Percentiles rank a stretch among this genome's conserved stretches.
Conservation (phyloP, 192 early-diverging fungal genomes). For the Spizellomyces sp. region DNA sequence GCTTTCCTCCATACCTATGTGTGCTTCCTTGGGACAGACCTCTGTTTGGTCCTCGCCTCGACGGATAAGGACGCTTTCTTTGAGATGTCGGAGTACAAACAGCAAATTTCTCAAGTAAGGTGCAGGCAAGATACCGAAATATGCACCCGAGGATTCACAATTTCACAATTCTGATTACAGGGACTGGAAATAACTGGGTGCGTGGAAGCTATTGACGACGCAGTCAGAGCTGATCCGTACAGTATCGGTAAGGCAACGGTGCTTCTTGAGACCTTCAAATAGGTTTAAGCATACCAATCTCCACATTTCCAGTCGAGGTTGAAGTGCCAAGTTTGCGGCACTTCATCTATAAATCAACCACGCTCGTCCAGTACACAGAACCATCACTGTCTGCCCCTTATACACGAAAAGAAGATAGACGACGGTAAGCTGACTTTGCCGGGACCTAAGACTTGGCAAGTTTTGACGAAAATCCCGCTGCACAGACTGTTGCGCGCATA, state of each 20-base stretch:
- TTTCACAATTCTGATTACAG: conserved; percentile 1
- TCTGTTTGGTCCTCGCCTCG: conserved; percentile 74
- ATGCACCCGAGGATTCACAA: not conserved
- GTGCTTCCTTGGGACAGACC: conserved; percentile 69
- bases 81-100: conserved; percentile 70
- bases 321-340: conserved; percentile 71
- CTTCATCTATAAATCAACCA: conserved; percentile 70
- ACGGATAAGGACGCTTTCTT: conserved; percentile 85
- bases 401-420: conserved; percentile 49
- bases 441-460: not conserved
- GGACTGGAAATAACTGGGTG: conserved; percentile 6
- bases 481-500: conserved; percentile 28
- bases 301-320: conserved; percentile 49
- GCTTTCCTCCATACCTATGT: conserved; percentile 90
- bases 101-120: conserved; percentile 63
- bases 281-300: no score
- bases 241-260: conserved; percentile 17
- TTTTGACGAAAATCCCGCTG: not conserved
- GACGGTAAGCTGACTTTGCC: conserved; percentile 39
- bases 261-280: no score
- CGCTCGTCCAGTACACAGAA: conserved; percentile 67
- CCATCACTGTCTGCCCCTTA: conserved; percentile 64
- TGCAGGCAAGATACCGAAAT: not conserved
- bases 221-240: conserved; percentile 34
- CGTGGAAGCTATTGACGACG: conserved; percentile 39